Conservation (phyloP, 352 stramenopile genomes). For the Pythium dissimile region DNA sequence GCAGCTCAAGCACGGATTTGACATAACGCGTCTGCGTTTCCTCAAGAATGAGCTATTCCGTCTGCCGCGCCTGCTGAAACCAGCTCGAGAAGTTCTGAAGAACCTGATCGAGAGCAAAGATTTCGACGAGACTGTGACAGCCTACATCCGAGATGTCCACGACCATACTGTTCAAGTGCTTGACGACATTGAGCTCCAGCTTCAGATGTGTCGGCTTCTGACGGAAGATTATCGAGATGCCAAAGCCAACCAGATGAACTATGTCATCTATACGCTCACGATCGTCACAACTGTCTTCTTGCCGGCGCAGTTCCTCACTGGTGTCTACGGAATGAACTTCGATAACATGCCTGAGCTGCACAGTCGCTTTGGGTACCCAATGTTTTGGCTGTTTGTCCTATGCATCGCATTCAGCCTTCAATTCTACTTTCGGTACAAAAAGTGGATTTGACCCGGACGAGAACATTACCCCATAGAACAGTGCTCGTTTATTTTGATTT, state of each 20-base stretch:
- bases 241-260: slow-evolving; percentile 86
- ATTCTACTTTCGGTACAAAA: slow-evolving; percentile 82
- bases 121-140: slow-evolving; percentile 72
- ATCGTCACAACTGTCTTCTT: slow-evolving; percentile 88
- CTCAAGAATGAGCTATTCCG: slow-evolving; percentile 82
- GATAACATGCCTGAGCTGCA: slow-evolving; percentile 87
- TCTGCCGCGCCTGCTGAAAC: slow-evolving; percentile 73
- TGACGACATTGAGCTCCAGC: slow-evolving; percentile 77
- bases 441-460: slow-evolving; percentile 66
- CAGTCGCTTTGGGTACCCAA: slow-evolving; percentile 69
- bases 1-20: slow-evolving; percentile 62
- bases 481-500: too few relatives aligned
- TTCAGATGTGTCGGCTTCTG: slow-evolving; percentile 75
- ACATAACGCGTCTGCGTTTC: slow-evolving; percentile 56
- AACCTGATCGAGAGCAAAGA: slow-evolving; percentile 82
- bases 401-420: slow-evolving; percentile 60
- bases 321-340: slow-evolving; percentile 91
- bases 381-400: slow-evolving; percentile 82
- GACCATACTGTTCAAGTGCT: slow-evolving; percentile 79
- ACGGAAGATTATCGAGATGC: slow-evolving; percentile 82
- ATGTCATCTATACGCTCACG: slow-evolving; percentile 89
- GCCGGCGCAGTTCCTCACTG: slow-evolving; percentile 84
- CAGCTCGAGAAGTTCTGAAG: slow-evolving; percentile 77
- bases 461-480: too few relatives aligned
- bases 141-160: slow-evolving; percentile 84